Percentiles rank a stretch among this genome's conserved stretches.
Evolutionary conservation across 305 asterid species (phyloP).

Genomic region (Rubia peregrina): DNA sequence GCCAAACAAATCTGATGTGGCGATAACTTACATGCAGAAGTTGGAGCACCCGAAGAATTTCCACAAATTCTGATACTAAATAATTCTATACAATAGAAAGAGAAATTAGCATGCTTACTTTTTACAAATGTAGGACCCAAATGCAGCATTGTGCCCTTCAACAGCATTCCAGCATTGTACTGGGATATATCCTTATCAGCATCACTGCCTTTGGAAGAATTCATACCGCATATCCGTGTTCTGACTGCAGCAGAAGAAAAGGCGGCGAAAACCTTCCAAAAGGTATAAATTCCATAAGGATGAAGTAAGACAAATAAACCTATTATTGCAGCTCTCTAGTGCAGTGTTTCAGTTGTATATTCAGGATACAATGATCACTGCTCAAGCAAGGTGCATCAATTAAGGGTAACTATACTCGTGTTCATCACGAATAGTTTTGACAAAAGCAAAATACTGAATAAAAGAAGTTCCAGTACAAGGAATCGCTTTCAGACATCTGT

Average conservation of each 20-base stretch:
- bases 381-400: constrained; percentile 3
- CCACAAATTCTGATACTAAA: too few species aligned
- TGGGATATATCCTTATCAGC: constrained; percentile 41
- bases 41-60: too few species aligned
- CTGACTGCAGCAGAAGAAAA: constrained; percentile 71
- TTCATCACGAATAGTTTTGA: neutral
- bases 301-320: constrained; percentile 20
- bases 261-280: constrained; percentile 73
- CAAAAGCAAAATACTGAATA: neutral
- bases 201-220: constrained; percentile 36
- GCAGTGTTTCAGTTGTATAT: constrained; percentile 4
- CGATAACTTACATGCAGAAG: too few species aligned
- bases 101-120: constrained; percentile 36
- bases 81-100: neutral
- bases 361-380: constrained; percentile 9
- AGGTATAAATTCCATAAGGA: constrained; percentile 32
- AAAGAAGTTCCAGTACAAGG: neutral
- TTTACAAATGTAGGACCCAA: constrained; percentile 97
- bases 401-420: neutral
- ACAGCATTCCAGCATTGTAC: constrained; percentile 57
- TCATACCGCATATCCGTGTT: constrained; percentile 51
- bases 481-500: neutral
- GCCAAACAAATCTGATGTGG: neutral
- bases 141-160: constrained; percentile 80
- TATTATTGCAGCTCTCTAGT: constrained; percentile 13